phyloP scores from a whole-genome alignment of 495 filamentous ascomycete genomes.

The Lasiosphaeria miniovina region DNA sequence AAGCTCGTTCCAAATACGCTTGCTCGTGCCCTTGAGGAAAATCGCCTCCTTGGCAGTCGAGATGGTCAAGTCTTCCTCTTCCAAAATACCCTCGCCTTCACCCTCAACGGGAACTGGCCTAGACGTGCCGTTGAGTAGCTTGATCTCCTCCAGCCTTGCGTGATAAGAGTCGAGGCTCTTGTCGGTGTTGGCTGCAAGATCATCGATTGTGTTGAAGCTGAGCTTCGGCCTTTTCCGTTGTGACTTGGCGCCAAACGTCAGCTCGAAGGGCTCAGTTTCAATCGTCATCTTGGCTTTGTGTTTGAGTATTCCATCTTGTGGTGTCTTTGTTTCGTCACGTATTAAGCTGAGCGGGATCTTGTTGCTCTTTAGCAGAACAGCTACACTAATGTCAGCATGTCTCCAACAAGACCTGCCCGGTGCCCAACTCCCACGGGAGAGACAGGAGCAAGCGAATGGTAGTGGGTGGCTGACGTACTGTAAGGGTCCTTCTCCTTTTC shows the following conservation, averaged over 20 bases:
- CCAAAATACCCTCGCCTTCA: conserved; percentile 40
- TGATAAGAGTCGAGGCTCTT: conserved; percentile 76
- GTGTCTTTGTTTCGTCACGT: conserved; percentile 34
- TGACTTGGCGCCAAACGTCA: conserved; percentile 90
- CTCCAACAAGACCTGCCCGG: background rate
- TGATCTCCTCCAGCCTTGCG: conserved; percentile 71
- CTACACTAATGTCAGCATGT: conserved; percentile 18
- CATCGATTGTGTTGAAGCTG: conserved; percentile 71
- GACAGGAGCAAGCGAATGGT: background rate
- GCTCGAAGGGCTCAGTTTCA: conserved; percentile 77
- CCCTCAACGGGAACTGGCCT: conserved; percentile 56
- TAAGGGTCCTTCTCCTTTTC: conserved; percentile 89
- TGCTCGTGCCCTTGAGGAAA: conserved; percentile 90
- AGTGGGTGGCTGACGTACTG: conserved; percentile 15
- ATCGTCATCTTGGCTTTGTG: conserved; percentile 93
- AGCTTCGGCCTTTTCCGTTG: conserved; percentile 90
- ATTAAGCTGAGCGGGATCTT: conserved; percentile 54
- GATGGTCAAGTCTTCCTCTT: conserved; percentile 48
- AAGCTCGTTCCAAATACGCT: conserved; percentile 97
- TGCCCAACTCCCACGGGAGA: no score
- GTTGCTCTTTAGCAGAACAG: conserved; percentile 88
- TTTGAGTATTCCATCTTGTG: conserved; percentile 82
- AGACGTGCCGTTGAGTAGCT: conserved; percentile 65
- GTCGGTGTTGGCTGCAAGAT: conserved; percentile 74
- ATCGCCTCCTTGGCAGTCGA: conserved; percentile 79